Conservation (phyloP, 176 grass and related monocot species). For the Oryza australiensis region DNA sequence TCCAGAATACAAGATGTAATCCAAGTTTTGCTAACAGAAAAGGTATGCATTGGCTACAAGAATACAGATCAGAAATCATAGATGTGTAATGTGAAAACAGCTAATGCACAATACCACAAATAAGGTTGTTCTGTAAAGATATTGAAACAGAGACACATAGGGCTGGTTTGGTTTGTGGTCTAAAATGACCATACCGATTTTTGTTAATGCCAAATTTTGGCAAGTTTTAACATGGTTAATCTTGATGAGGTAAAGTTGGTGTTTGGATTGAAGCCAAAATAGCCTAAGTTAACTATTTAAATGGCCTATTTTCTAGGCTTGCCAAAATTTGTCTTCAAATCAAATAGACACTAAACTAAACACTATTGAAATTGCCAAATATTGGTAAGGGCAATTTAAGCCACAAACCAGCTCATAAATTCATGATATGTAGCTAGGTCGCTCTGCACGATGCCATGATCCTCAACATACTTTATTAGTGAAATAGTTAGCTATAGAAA, state of each 20-base stretch:
- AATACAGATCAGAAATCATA: conserved; percentile 1
- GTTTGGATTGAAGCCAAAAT: too few relatives aligned
- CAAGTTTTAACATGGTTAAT: too few relatives aligned
- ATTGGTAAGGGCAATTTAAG: too few relatives aligned
- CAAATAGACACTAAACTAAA: too few relatives aligned
- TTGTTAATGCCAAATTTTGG: too few relatives aligned
- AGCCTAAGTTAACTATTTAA: too few relatives aligned
- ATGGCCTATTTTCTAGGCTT: too few relatives aligned
- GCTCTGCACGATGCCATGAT: conserved; percentile 19
- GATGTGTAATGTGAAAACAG: conserved; percentile 1
- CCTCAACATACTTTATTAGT: conserved; percentile 19
- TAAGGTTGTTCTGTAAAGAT: neutral
- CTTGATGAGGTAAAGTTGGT: too few relatives aligned
- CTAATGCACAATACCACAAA: neutral
- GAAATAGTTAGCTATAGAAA: conserved; percentile 21
- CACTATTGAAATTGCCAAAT: too few relatives aligned
- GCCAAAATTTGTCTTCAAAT: too few relatives aligned
- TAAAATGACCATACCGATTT: too few relatives aligned
- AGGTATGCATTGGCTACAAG: conserved; percentile 10
- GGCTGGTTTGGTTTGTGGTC: too few relatives aligned
- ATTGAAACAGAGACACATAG: neutral
- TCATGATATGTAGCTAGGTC: neutral
- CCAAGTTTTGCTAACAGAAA: neutral
- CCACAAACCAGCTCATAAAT: conserved; percentile 11
- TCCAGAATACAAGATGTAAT: neutral